Evolutionary conservation across 805 yeast genomes (phyloP).

Genomic region (Yamadazyma insecticola): DNA sequence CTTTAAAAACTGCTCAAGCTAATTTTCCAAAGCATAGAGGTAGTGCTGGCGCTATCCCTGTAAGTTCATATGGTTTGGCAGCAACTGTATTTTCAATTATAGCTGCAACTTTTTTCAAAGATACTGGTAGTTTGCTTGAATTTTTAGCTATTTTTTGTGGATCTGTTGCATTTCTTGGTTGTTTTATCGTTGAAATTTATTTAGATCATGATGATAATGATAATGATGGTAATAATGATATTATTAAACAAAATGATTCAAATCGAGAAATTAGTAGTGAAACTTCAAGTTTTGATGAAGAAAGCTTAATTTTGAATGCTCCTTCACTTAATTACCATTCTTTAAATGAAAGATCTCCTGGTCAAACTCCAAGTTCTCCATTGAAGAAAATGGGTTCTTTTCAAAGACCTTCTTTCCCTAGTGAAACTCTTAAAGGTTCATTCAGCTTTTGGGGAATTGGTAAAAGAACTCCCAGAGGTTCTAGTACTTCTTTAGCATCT

Average conservation of each 20-base stretch:
- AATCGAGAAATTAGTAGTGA: too few relatives aligned
- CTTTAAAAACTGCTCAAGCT: conserved; percentile 50
- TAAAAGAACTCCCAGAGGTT: conserved; percentile 21
- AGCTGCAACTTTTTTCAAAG: conserved; percentile 47
- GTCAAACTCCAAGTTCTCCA: background rate
- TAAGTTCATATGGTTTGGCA: conserved; percentile 65
- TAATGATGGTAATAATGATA: conserved; percentile 8
- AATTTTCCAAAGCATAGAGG: conserved; percentile 73
- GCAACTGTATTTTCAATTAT: conserved; percentile 61
- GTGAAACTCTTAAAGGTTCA: conserved; percentile 21
- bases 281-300: too few relatives aligned
- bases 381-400: too few relatives aligned
- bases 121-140: conserved; percentile 50
- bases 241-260: too few relatives aligned
- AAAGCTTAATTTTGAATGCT: too few relatives aligned
- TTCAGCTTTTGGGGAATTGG: conserved; percentile 40
- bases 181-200: conserved; percentile 40
- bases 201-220: conserved; percentile 23
- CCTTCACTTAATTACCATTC: too few relatives aligned
- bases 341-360: too few relatives aligned
- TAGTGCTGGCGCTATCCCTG: conserved; percentile 64
- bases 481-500: conserved; percentile 13
- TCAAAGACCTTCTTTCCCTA: too few relatives aligned
- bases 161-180: conserved; percentile 36
- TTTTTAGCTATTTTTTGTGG: conserved; percentile 57